Evolutionary conservation across 1,139 yeast genomes (phyloP).

Genomic region (Taiozyma sp.): DNA sequence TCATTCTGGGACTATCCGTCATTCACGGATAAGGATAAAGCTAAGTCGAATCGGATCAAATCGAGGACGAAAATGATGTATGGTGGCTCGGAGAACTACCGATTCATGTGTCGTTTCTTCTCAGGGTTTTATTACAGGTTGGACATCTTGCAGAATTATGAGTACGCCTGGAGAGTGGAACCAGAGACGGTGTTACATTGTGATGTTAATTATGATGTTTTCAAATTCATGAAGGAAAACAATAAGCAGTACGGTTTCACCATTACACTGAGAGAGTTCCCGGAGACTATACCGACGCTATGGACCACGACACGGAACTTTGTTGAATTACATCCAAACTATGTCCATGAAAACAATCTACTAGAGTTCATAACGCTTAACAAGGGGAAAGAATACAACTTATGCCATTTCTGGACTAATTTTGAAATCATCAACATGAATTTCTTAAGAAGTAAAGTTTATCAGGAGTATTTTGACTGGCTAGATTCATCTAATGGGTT

Average conservation of each 20-base stretch:
- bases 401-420: conserved; percentile 71
- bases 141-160: conserved; percentile 46
- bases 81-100: conserved; percentile 58
- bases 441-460: conserved; percentile 47
- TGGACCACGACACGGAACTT: conserved; percentile 54
- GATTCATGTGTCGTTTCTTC: conserved; percentile 76
- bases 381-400: conserved; percentile 44
- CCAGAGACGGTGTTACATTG: conserved; percentile 63
- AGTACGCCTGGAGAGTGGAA: conserved; percentile 74
- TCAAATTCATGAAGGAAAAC: conserved; percentile 56
- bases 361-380: conserved; percentile 45
- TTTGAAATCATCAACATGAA: conserved; percentile 58
- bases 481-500: conserved; percentile 54
- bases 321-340: conserved; percentile 39
- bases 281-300: conserved; percentile 50
- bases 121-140: conserved; percentile 61
- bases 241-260: conserved; percentile 64
- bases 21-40: conserved; percentile 58
- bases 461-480: conserved; percentile 40
- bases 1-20: conserved; percentile 72
- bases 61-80: conserved; percentile 48
- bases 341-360: conserved; percentile 41
- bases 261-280: conserved; percentile 56
- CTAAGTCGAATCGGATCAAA: conserved; percentile 30
- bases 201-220: conserved; percentile 64